These are phyloP conservation scores for Colletotrichum sp. DNA, from an alignment of 2,329 filamentous ascomycete species.

Conservation along the genomic window DNA sequence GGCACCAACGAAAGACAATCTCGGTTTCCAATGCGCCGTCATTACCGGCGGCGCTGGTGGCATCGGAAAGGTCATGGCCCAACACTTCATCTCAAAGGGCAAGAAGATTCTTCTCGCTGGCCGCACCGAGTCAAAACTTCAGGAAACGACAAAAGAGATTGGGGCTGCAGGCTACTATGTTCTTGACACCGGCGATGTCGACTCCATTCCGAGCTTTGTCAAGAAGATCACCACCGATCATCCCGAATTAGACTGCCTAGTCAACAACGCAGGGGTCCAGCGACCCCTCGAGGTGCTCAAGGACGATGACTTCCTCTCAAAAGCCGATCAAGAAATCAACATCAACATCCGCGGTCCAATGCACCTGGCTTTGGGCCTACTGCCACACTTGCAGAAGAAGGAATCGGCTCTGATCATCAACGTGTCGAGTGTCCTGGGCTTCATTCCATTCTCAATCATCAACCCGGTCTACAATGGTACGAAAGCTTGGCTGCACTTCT, in stretches of 20 bases:
- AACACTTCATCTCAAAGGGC: constrained; percentile 48
- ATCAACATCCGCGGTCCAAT: constrained; percentile 65
- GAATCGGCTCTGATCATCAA: constrained; percentile 54
- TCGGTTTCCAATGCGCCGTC: constrained; percentile 49
- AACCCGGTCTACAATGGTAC: constrained; percentile 66
- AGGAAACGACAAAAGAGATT: constrained; percentile 45
- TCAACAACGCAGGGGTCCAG: constrained; percentile 67
- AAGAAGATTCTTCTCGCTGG: constrained; percentile 59
- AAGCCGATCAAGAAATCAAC: constrained; percentile 61
- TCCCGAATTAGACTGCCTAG: constrained; percentile 55
- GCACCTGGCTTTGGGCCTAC: constrained; percentile 55
- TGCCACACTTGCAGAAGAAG: constrained; percentile 53
- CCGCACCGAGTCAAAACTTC: constrained; percentile 59
- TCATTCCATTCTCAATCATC: constrained; percentile 55
- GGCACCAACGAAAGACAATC: constrained; percentile 1
- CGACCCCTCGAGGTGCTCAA: constrained; percentile 51
- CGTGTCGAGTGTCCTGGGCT: constrained; percentile 58
- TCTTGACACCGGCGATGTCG: constrained; percentile 52
- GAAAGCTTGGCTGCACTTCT: constrained; percentile 64
- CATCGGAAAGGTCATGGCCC: constrained; percentile 53
- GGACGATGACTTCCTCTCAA: constrained; percentile 48
- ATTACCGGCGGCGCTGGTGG: constrained; percentile 57
- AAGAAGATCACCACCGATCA: constrained; percentile 50
- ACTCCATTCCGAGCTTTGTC: constrained; percentile 49
- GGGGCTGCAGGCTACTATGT: constrained; percentile 56